Conservation (phyloP, 2,329 filamentous ascomycete species). For the Trichoderma oligosporum region DNA sequence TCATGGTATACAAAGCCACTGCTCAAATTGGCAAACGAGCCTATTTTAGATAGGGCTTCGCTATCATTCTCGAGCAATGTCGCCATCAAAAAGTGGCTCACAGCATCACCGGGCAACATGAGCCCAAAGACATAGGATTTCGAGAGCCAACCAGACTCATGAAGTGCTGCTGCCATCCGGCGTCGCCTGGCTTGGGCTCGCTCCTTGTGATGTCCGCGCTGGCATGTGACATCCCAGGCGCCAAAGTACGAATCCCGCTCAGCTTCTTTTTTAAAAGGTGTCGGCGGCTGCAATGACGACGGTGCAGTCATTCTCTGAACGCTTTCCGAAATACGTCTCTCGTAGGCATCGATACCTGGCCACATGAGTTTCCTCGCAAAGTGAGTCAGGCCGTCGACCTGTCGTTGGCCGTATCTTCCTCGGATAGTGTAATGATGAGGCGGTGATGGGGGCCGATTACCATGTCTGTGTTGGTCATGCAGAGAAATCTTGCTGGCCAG, state of each 20-base stretch:
- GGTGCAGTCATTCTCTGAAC: slow-evolving; percentile 41
- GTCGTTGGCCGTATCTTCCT: slow-evolving; percentile 54
- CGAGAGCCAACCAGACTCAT: slow-evolving; percentile 62
- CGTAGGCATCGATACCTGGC: slow-evolving; percentile 56
- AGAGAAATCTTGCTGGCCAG: slow-evolving; percentile 54
- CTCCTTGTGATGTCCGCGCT: slow-evolving; percentile 30
- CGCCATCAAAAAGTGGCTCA: slow-evolving; percentile 63
- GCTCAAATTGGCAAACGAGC: slow-evolving; percentile 58
- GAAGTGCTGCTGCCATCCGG: slow-evolving; percentile 55
- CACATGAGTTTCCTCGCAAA: slow-evolving; percentile 61
- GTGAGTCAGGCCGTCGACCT: slow-evolving; percentile 59
- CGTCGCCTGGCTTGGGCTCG: slow-evolving; percentile 43
- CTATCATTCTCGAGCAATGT: slow-evolving; percentile 62
- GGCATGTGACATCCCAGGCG: slow-evolving; percentile 36
- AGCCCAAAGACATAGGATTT: slow-evolving; percentile 64
- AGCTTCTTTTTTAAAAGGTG: slow-evolving; percentile 25
- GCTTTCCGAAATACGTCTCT: slow-evolving; percentile 46
- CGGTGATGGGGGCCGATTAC: slow-evolving; percentile 32
- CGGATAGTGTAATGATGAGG: slow-evolving; percentile 47
- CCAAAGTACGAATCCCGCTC: slow-evolving; percentile 47
- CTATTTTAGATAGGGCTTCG: slow-evolving; percentile 55
- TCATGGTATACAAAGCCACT: slow-evolving; percentile 60
- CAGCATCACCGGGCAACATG: slow-evolving; percentile 59
- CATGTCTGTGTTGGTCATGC: slow-evolving; percentile 38
- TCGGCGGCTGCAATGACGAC: slow-evolving; percentile 31